phyloP scores from a whole-genome alignment of 2,329 filamentous ascomycete species.

The Leptographium lundbergii region DNA sequence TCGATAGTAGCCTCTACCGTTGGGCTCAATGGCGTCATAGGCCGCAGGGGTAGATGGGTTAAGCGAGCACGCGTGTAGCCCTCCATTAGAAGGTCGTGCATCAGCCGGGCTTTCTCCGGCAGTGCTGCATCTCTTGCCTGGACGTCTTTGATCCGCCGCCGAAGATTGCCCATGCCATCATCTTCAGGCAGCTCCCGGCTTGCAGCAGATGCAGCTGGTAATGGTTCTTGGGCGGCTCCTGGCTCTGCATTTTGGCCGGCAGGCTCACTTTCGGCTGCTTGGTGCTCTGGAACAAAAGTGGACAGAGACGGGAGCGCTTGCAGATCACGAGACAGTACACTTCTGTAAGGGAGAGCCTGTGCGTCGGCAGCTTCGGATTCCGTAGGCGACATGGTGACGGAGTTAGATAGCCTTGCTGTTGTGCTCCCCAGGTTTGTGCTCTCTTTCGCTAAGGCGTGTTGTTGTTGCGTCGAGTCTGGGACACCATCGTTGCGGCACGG shows the following conservation, averaged over 20 bases:
- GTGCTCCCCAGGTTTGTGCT: background rate
- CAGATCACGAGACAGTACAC: background rate
- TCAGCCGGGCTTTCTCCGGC: conserved; percentile 55
- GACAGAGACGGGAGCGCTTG: background rate
- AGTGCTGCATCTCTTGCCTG: conserved; percentile 46
- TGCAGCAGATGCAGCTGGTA: conserved; percentile 12
- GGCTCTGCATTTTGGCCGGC: background rate
- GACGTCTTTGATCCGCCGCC: conserved; percentile 55
- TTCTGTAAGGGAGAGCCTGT: background rate
- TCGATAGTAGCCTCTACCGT: conserved; percentile 10
- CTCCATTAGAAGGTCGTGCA: conserved; percentile 60
- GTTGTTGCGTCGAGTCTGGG: conserved; percentile 9
- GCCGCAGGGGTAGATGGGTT: conserved; percentile 11
- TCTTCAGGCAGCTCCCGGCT: conserved; percentile 50
- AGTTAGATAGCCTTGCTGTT: background rate
- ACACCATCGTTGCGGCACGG: conserved; percentile 10
- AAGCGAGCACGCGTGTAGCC: conserved; percentile 41
- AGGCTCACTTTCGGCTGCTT: background rate
- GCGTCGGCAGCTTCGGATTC: background rate
- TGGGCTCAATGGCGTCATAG: conserved; percentile 14
- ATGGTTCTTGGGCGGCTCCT: background rate
- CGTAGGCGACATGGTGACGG: background rate
- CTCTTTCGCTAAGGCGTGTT: background rate
- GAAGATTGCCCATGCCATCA: conserved; percentile 61
- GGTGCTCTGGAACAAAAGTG: background rate